Evolutionary conservation across 371 early-diverging fungal species (phyloP).

Genomic region (Mucor lusitanicus): DNA sequence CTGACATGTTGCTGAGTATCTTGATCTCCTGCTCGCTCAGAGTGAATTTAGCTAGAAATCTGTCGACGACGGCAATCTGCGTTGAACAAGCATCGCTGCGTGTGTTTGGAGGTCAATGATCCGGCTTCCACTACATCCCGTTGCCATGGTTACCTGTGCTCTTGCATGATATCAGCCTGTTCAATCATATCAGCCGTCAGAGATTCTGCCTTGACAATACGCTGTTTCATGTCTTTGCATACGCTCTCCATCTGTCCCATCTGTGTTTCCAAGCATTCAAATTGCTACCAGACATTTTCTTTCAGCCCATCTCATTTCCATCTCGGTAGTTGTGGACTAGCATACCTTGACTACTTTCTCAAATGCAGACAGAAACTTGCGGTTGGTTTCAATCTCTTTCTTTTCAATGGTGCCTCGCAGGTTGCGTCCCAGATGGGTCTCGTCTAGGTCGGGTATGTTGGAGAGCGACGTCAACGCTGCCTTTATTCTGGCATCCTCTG

Average conservation of each 20-base stretch:
- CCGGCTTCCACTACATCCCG: background rate
- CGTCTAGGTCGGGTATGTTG: slow-evolving; percentile 65
- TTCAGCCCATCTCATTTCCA: too few species aligned
- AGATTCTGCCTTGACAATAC: slow-evolving; percentile 52
- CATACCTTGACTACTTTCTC: slow-evolving; percentile 62
- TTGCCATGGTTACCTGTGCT: slow-evolving; percentile 49
- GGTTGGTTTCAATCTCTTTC: slow-evolving; percentile 62
- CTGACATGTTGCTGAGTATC: slow-evolving; percentile 52
- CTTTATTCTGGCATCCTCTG: slow-evolving; percentile 59
- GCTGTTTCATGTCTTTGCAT: slow-evolving; percentile 66
- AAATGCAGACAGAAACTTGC: slow-evolving; percentile 64
- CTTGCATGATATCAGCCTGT: slow-evolving; percentile 66
- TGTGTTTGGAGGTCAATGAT: background rate
- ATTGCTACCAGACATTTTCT: slow-evolving; percentile 40
- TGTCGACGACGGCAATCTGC: slow-evolving; percentile 53
- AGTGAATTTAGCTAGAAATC: slow-evolving; percentile 72
- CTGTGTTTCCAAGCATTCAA: slow-evolving; percentile 56
- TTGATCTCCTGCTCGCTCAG: slow-evolving; percentile 67
- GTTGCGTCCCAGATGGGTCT: slow-evolving; percentile 56
- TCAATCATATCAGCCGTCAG: slow-evolving; percentile 66
- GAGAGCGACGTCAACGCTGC: slow-evolving; percentile 70
- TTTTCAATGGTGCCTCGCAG: slow-evolving; percentile 75
- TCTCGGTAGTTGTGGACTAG: background rate
- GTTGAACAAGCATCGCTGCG: slow-evolving; percentile 54
- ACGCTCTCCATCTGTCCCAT: slow-evolving; percentile 58